phyloP scores from a whole-genome alignment of 345 rosid genomes.

The Brassica nigra region DNA sequence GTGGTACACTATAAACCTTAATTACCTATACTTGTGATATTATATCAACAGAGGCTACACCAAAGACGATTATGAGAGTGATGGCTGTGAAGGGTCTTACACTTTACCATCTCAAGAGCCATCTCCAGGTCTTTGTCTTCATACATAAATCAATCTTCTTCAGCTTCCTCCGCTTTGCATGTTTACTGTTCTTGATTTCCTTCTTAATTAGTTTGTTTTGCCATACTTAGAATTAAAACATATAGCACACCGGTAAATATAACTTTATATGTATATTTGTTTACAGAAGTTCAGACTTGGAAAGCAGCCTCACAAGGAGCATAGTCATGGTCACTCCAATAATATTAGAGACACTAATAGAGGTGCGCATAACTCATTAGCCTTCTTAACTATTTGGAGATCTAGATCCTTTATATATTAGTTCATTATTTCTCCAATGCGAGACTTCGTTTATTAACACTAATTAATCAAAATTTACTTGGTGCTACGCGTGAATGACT shows the following conservation, averaged over 20 bases:
- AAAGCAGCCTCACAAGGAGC: slow-evolving; percentile 81
- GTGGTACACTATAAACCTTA: not conserved
- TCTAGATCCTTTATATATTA: not conserved
- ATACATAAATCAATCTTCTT: not conserved
- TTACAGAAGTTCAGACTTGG: slow-evolving; percentile 86
- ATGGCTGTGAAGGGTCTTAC: slow-evolving; percentile 91
- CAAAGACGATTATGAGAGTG: slow-evolving; percentile 93
- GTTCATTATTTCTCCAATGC: not conserved
- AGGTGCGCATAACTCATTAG: slow-evolving; percentile 48
- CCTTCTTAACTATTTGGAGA: not conserved
- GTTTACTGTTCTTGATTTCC: not conserved
- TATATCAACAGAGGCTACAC: slow-evolving; percentile 75
- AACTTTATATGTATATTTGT: not conserved
- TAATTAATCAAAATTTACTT: not conserved
- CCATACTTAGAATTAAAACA: not conserved
- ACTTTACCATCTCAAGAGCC: slow-evolving; percentile 89
- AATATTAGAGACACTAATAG: slow-evolving; percentile 63
- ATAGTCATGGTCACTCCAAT: slow-evolving; percentile 59
- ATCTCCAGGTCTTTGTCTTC: slow-evolving; percentile 61
- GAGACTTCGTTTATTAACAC: not conserved
- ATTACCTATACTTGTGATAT: not conserved
- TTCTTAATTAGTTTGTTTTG: slow-evolving; percentile 7
- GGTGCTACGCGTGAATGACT: not conserved
- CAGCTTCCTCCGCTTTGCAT: not conserved
- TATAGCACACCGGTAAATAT: not conserved